A percentile compares a stretch with the other conserved stretches of the same genome.
Evolutionary conservation across 176 grass and related monocot genomes (phyloP).

Genomic region (Phoenix roebelenii): DNA sequence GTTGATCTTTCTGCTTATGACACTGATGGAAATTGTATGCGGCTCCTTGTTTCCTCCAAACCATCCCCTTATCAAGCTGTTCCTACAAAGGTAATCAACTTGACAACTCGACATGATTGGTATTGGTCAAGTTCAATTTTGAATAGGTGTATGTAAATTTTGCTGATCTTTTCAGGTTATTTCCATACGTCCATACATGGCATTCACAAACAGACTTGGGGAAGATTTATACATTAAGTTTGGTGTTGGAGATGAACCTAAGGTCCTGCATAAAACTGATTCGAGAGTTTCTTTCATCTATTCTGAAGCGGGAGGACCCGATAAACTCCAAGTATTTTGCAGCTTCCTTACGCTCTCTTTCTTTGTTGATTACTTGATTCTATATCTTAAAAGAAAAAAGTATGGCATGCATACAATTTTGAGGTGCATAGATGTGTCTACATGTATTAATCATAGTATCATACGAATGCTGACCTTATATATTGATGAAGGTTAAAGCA

Average conservation of each 20-base stretch:
- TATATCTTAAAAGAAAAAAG: too few species aligned
- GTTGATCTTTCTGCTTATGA: slow-evolving; percentile 78
- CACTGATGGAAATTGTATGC: slow-evolving; percentile 55
- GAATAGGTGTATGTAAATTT: too few species aligned
- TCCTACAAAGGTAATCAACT: slow-evolving; percentile 76
- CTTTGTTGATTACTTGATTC: not conserved
- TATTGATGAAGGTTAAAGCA: too few species aligned
- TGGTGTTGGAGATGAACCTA: slow-evolving; percentile 51
- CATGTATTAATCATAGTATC: too few species aligned
- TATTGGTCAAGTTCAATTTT: too few species aligned
- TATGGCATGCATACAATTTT: too few species aligned
- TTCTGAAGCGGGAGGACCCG: slow-evolving; percentile 41
- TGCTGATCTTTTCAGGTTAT: slow-evolving; percentile 52
- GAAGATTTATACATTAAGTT: slow-evolving; percentile 76
- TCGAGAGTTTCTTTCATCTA: slow-evolving; percentile 72
- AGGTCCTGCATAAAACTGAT: slow-evolving; percentile 57
- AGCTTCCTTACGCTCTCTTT: slow-evolving; percentile 18
- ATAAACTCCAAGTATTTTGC: slow-evolving; percentile 65
- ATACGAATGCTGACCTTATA: too few species aligned
- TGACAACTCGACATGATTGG: not conserved
- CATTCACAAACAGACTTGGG: slow-evolving; percentile 90
- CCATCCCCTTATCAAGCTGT: slow-evolving; percentile 85
- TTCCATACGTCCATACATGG: slow-evolving; percentile 71
- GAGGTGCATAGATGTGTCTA: too few species aligned
- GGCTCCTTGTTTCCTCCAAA: slow-evolving; percentile 79